phyloP scores from a whole-genome alignment of 306 rosid genomes.

The Begonia fuchsioides region DNA sequence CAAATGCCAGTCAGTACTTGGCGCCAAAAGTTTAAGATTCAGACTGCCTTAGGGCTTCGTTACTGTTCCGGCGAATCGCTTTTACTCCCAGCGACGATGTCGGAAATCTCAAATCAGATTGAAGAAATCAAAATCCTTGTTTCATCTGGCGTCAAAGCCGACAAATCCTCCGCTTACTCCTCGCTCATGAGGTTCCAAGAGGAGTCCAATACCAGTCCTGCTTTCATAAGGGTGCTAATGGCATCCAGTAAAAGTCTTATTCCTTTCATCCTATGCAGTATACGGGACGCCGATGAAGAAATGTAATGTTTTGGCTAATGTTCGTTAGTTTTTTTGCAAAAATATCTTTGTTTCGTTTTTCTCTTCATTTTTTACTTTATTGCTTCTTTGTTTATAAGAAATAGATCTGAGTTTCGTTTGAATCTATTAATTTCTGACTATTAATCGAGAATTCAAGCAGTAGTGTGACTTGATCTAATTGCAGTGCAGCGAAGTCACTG shows the following conservation, averaged over 20 bases:
- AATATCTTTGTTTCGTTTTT: too few relatives aligned
- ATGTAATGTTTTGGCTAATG: slow-evolving; percentile 17
- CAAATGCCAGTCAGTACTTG: too few relatives aligned
- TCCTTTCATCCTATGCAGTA: slow-evolving; percentile 25
- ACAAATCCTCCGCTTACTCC: slow-evolving; percentile 47
- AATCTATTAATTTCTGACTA: not conserved
- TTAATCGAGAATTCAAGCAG: not conserved
- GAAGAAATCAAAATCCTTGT: slow-evolving; percentile 28
- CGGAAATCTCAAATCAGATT: slow-evolving; percentile 24
- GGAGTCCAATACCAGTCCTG: slow-evolving; percentile 21
- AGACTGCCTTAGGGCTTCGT: too few relatives aligned
- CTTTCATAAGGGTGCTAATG: slow-evolving; percentile 35
- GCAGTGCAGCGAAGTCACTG: slow-evolving; percentile 61
- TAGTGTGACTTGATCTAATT: not conserved
- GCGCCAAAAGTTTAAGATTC: too few relatives aligned
- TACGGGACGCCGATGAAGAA: slow-evolving; percentile 48
- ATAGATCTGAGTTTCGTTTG: not conserved
- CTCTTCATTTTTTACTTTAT: too few relatives aligned
- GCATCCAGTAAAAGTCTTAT: slow-evolving; percentile 19
- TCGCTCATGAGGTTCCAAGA: slow-evolving; percentile 51
- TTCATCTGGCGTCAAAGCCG: slow-evolving; percentile 21
- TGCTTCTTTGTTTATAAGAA: too few relatives aligned
- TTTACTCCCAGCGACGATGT: slow-evolving; percentile 23
- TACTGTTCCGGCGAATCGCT: not conserved
- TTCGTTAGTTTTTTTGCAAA: not conserved